These are phyloP conservation scores for Brassica juncea DNA, from an alignment of 345 rosid genomes.

Conservation along the genomic window DNA sequence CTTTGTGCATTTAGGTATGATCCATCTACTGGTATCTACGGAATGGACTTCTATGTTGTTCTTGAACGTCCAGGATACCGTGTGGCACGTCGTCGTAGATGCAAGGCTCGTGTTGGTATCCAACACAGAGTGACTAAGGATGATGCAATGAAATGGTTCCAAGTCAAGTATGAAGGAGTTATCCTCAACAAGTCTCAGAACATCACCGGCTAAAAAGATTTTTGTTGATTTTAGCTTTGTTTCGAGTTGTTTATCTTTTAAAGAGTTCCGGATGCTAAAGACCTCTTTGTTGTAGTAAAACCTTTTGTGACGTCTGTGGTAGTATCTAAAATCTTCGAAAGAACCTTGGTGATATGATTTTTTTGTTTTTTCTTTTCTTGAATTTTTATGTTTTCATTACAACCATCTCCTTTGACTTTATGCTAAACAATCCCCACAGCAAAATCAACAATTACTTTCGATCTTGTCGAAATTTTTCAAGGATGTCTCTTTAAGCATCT, in stretches of 20 bases:
- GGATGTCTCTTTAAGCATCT: background rate
- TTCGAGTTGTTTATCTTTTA: conserved; percentile 18
- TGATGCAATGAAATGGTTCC: conserved; percentile 2
- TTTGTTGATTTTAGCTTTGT: conserved; percentile 26
- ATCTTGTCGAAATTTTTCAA: too few species aligned
- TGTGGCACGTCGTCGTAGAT: conserved; percentile 62
- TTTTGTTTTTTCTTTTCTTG: background rate
- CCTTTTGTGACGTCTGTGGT: conserved; percentile 5
- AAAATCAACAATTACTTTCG: background rate
- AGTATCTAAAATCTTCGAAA: background rate
- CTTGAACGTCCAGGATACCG: conserved; percentile 71
- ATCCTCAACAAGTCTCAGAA: conserved; percentile 1
- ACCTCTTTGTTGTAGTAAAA: conserved; percentile 19
- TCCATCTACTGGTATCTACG: conserved; percentile 75
- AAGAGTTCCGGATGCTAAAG: conserved; percentile 6
- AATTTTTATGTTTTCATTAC: background rate
- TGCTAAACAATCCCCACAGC: background rate
- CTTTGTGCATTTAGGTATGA: conserved; percentile 47
- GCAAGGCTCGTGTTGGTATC: conserved; percentile 43
- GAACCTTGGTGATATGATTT: background rate
- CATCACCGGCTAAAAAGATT: background rate
- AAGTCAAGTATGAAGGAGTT: conserved; percentile 2
- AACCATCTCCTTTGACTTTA: background rate
- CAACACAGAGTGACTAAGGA: conserved; percentile 1
- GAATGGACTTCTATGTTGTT: conserved; percentile 67